Evolutionary conservation across 164 flowering plant genomes (phyloP).

Genomic region (Tetrastigma voinierianum): DNA sequence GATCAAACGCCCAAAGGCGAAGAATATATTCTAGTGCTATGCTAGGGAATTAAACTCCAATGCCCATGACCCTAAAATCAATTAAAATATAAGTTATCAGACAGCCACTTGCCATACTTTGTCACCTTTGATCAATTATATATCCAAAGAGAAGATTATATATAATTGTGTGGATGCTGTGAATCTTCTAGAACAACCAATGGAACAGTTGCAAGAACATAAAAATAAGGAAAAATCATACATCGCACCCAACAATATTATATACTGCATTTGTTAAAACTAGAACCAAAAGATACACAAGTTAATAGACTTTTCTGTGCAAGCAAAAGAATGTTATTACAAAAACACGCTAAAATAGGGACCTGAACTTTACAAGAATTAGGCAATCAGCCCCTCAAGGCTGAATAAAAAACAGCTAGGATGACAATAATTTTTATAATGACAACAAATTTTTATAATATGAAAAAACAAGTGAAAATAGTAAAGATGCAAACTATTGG

Average conservation of each 20-base stretch:
- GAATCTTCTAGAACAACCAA: too few relatives aligned
- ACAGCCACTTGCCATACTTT: too few relatives aligned
- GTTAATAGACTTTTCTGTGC: background rate
- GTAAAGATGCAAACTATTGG: too few relatives aligned
- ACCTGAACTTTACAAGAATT: too few relatives aligned
- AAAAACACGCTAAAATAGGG: too few relatives aligned
- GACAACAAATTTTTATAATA: too few relatives aligned
- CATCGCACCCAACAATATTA: background rate
- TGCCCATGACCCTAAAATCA: conserved; percentile 85
- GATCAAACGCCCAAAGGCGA: conserved; percentile 95
- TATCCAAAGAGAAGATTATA: background rate
- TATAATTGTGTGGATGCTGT: background rate
- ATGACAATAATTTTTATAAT: too few relatives aligned
- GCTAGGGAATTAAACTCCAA: conserved; percentile 93
- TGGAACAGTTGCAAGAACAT: background rate
- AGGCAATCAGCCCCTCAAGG: too few relatives aligned
- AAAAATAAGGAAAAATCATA: background rate
- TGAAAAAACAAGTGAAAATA: too few relatives aligned
- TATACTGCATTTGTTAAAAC: background rate
- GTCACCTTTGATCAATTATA: background rate
- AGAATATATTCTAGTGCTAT: conserved; percentile 91
- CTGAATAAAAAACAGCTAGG: too few relatives aligned
- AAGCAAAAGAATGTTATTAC: background rate
- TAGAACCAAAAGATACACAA: too few relatives aligned
- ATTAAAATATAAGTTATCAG: background rate